Percentiles rank a stretch among this genome's conserved stretches.
These are phyloP conservation scores for Skeletonema menzelii DNA, from an alignment of 108 stramenopile species.

Conservation along the genomic window DNA sequence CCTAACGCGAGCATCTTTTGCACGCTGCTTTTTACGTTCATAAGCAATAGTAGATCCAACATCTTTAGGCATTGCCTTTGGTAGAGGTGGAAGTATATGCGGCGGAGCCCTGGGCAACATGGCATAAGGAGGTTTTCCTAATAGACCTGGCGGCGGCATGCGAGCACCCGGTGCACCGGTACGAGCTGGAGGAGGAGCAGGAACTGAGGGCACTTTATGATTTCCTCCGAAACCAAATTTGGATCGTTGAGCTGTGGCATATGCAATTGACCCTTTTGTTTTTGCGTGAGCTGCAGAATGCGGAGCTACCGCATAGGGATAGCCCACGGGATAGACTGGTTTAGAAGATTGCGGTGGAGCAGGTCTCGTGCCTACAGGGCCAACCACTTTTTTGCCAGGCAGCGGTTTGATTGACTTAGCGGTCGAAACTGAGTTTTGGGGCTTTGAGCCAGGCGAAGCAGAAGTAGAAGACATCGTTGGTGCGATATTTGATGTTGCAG, in stretches of 20 bases:
- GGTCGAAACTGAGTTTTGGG: neutral
- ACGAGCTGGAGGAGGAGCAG: slow-evolving; percentile 50
- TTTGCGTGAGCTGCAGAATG: slow-evolving; percentile 48
- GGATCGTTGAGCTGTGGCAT: slow-evolving; percentile 57
- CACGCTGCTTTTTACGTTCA: slow-evolving; percentile 86
- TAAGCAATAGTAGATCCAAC: slow-evolving; percentile 50
- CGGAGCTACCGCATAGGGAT: slow-evolving; percentile 16
- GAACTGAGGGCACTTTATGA: slow-evolving; percentile 71
- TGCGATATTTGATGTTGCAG: slow-evolving; percentile 9
- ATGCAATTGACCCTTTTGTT: slow-evolving; percentile 51
- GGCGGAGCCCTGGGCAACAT: slow-evolving; percentile 7
- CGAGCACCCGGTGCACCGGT: neutral
- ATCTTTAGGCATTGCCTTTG: slow-evolving; percentile 16
- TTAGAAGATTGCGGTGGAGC: neutral
- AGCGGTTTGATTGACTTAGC: neutral
- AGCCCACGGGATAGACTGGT: slow-evolving; percentile 3
- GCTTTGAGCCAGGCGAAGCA: neutral
- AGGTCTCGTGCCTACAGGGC: neutral
- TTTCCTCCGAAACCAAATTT: slow-evolving; percentile 77
- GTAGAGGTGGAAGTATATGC: neutral
- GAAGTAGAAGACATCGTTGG: neutral
- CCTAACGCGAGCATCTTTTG: slow-evolving; percentile 83
- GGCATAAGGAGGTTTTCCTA: neutral
- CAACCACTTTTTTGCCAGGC: neutral
- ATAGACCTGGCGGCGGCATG: neutral